These are phyloP conservation scores for Suillus variegatus DNA, from an alignment of 768 basidiomycete species.

Conservation along the genomic window DNA sequence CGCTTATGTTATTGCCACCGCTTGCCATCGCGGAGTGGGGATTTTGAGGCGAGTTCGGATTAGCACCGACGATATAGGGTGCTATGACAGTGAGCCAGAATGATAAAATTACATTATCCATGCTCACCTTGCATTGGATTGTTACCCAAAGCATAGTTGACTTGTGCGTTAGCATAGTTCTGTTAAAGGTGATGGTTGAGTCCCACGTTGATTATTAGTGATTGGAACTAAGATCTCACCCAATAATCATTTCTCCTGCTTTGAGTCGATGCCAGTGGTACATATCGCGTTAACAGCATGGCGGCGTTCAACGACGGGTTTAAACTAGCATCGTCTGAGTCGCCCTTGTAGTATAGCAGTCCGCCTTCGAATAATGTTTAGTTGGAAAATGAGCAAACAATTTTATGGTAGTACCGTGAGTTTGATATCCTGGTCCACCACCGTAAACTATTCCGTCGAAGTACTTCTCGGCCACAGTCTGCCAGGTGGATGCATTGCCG, in stretches of 20 bases:
- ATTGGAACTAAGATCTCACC: slow-evolving; percentile 36
- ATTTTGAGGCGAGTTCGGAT: slow-evolving; percentile 89
- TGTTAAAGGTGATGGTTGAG: slow-evolving; percentile 27
- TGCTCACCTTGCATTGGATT: slow-evolving; percentile 84
- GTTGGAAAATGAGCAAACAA: background rate
- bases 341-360: slow-evolving; percentile 78
- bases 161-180: slow-evolving; percentile 74
- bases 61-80: slow-evolving; percentile 79
- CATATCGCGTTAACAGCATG: slow-evolving; percentile 79
- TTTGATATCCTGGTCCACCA: slow-evolving; percentile 54
- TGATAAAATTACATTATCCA: background rate
- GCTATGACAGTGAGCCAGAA: slow-evolving; percentile 9
- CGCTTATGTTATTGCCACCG: slow-evolving; percentile 69
- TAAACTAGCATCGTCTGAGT: slow-evolving; percentile 76
- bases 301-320: slow-evolving; percentile 89
- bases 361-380: slow-evolving; percentile 53
- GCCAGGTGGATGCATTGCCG: slow-evolving; percentile 69
- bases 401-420: slow-evolving; percentile 47
- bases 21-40: slow-evolving; percentile 90
- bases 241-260: slow-evolving; percentile 61
- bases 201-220: background rate
- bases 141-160: slow-evolving; percentile 82
- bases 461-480: slow-evolving; percentile 66
- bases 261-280: slow-evolving; percentile 64
- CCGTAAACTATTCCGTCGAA: slow-evolving; percentile 71